Conservation (phyloP, 2,329 filamentous ascomycete genomes). For the Aspergillus persii region DNA sequence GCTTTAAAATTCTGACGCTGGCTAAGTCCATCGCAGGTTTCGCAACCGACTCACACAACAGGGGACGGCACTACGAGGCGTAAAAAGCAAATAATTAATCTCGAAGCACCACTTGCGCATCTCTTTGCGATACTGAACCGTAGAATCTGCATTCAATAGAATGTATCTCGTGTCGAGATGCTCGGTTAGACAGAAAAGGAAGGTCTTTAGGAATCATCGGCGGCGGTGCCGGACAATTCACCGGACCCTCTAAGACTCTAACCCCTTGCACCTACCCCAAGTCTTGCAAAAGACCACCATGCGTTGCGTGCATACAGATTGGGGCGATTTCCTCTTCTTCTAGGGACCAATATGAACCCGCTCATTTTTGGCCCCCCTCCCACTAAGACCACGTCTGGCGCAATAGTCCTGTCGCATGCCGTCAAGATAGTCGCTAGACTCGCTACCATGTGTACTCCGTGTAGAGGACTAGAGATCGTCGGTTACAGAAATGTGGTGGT, state of each 20-base stretch:
- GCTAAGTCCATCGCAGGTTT: no score
- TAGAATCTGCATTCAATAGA: no score
- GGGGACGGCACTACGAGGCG: no score
- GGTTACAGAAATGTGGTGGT: neutral
- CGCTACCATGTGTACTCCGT: neutral
- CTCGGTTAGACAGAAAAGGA: neutral
- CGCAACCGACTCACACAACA: no score
- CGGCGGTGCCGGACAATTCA: neutral
- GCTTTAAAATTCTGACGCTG: no score
- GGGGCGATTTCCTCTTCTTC: neutral
- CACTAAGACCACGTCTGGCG: neutral
- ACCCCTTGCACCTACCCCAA: neutral
- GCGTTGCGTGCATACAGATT: neutral
- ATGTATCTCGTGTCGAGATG: neutral
- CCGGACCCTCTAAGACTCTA: neutral
- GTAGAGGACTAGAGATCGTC: neutral
- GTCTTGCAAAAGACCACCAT: neutral
- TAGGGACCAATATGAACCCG: no score
- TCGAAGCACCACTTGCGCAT: no score
- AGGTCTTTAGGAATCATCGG: neutral
- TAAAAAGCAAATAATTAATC: no score
- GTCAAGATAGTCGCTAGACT: neutral
- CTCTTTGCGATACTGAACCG: no score
- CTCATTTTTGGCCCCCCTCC: neutral
- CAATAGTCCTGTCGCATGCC: neutral